These are phyloP conservation scores for Fusarium hostae DNA, from an alignment of 2,329 filamentous ascomycete genomes.

Conservation along the genomic window DNA sequence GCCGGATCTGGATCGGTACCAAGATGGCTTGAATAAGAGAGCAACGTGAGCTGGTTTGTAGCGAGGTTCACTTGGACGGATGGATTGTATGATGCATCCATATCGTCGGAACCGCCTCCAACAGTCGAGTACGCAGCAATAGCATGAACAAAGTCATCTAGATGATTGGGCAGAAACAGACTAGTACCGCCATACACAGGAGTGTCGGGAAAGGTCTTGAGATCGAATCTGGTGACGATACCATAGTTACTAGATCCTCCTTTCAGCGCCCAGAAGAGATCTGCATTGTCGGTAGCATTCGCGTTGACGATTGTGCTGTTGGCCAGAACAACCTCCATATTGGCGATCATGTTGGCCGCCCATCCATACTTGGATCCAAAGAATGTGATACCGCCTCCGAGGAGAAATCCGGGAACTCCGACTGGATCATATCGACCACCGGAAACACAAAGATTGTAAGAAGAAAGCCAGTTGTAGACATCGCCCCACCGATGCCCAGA, in stretches of 20 bases:
- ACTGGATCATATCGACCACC: slow-evolving; percentile 2
- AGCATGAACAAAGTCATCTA: too few species aligned
- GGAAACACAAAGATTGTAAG: neutral
- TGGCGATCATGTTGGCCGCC: neutral
- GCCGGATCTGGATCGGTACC: too few species aligned
- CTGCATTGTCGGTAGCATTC: slow-evolving; percentile 72
- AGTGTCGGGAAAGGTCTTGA: too few species aligned
- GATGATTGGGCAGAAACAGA: too few species aligned
- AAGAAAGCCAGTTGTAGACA: neutral
- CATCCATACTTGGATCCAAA: slow-evolving; percentile 49
- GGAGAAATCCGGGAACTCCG: slow-evolving; percentile 6
- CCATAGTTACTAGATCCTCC: slow-evolving; percentile 36
- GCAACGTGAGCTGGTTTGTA: too few species aligned
- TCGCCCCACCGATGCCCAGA: neutral
- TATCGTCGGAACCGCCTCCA: too few species aligned
- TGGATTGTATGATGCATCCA: too few species aligned
- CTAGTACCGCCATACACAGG: too few species aligned
- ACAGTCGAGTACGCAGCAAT: too few species aligned
- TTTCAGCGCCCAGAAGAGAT: slow-evolving; percentile 64
- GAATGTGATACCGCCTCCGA: slow-evolving; percentile 6
- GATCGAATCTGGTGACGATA: slow-evolving; percentile 26
- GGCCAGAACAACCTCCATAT: neutral
- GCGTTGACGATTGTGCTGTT: neutral
- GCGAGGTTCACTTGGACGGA: too few species aligned
- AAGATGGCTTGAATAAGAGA: too few species aligned